Evolutionary conservation across 345 rosid genomes (phyloP), one percentile per base, ranked within the genome.

Genomic region (Eutrema yunnanense): DNA sequence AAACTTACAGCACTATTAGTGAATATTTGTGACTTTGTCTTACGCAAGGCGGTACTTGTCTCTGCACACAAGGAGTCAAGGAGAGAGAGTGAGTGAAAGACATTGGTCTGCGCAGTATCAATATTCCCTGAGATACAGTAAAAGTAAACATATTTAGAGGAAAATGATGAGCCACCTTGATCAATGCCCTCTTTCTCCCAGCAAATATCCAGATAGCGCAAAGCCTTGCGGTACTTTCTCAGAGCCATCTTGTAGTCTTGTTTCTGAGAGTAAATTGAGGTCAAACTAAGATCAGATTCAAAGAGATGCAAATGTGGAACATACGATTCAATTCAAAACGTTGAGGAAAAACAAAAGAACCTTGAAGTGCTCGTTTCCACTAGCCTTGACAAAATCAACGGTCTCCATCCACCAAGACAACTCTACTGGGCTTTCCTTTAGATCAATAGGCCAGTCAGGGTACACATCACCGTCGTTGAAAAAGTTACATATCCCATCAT

Each of bases 101-200:
- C 41, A 69, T 40, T 51, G 26, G 51, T 27, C 13, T 70, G 46
- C 22, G 26, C 6, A 40, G 50, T 19, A 54, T 27, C 16, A 53
- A 54, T 38, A 47, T 52, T 27, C 2, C 12, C 16, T 46, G 34
- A 47, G 65, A 67, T 34, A 19, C 30, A 62, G 72, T 13, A 13
- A 22, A 8, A 22, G 62, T 8, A 73, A 57, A 62, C 14, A 73
- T 26, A 27, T 34, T 40, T 0, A 65, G 13, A 71, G 47, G 22
- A 43, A 32, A 48, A 46, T 12, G 33, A 63, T 38, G 44, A 67
- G 59, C 49, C 29, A 88, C 99, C 98, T 86, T 90, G 92, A 48
- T 96, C 95, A 50, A 92, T 96, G 68, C 89, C 96, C 2, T 92
- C 96, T 74, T 96, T 87, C 89, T 92, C 98, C 99, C 98, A 96